These are phyloP conservation scores for Thelonectria rubi DNA, from an alignment of 2,329 filamentous ascomycete genomes.

Conservation along the genomic window DNA sequence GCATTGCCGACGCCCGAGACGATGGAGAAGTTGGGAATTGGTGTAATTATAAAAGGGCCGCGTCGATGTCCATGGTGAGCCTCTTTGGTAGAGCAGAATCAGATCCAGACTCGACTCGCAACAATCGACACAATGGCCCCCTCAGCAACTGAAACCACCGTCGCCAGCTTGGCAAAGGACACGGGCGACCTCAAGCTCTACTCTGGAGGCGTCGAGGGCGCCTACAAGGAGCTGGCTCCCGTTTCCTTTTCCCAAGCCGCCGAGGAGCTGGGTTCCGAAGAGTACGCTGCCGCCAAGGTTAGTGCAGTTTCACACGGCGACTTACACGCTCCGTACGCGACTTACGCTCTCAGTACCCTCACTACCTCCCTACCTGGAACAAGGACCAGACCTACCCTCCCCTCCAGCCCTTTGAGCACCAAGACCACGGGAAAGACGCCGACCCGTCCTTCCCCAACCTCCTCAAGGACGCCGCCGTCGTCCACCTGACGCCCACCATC, in stretches of 20 bases:
- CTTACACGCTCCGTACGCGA: not conserved
- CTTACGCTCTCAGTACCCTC: slow-evolving; percentile 62
- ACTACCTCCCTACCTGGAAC: slow-evolving; percentile 80
- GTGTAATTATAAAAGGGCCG: not conserved
- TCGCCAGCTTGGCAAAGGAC: slow-evolving; percentile 23
- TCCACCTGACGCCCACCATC: slow-evolving; percentile 75
- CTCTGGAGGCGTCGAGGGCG: slow-evolving; percentile 38
- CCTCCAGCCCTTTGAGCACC: slow-evolving; percentile 74
- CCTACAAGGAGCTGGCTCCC: slow-evolving; percentile 39
- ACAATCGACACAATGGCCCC: slow-evolving; percentile 33
- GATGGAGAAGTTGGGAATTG: not conserved
- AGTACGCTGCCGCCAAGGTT: slow-evolving; percentile 39
- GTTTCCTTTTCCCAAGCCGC: slow-evolving; percentile 31
- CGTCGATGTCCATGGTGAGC: not conserved
- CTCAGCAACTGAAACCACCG: slow-evolving; percentile 38
- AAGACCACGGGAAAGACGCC: slow-evolving; percentile 79
- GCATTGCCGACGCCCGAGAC: slow-evolving; percentile 26
- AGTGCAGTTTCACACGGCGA: not conserved
- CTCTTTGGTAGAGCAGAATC: not conserved
- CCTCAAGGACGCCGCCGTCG: slow-evolving; percentile 61
- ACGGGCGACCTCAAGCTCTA: slow-evolving; percentile 41
- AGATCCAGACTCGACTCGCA: not conserved
- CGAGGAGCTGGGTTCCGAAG: slow-evolving; percentile 35
- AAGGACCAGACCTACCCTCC: slow-evolving; percentile 70
- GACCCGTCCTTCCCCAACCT: slow-evolving; percentile 75